A percentile compares a stretch with the other conserved stretches of the same genome.
Evolutionary conservation across 2,329 filamentous ascomycete genomes (phyloP).

Genomic region (Fusarium musae): DNA sequence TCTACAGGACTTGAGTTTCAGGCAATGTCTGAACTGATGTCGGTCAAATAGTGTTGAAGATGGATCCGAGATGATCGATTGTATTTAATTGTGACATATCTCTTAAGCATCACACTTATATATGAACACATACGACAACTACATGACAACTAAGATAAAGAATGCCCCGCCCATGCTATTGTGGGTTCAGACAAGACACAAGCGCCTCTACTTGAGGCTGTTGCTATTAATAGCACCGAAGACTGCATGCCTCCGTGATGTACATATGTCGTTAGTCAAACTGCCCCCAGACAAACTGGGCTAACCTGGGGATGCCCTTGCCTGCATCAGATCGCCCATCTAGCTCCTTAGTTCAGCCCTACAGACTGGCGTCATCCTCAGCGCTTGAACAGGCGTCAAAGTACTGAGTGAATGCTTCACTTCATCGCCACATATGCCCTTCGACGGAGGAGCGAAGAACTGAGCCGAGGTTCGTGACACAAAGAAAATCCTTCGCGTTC

Average conservation of each 20-base stretch:
- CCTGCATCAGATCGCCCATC: background rate
- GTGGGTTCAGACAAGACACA: background rate
- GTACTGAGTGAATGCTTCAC: background rate
- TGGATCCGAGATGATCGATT: rapidly evolving
- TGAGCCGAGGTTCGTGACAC: background rate
- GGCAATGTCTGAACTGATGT: background rate
- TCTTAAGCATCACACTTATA: background rate
- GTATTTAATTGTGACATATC: background rate
- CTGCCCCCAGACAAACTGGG: background rate
- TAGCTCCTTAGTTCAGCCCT: conserved; percentile 4
- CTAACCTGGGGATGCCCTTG: background rate
- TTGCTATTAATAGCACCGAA: background rate
- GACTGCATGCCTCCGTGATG: background rate
- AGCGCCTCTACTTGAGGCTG: background rate
- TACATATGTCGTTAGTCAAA: background rate
- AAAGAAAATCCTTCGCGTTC: background rate
- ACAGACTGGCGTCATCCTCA: background rate
- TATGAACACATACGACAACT: background rate
- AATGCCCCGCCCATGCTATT: background rate
- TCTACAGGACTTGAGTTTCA: conserved; percentile 23
- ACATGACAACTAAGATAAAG: rapidly evolving
- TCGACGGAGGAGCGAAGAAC: background rate
- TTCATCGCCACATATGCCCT: background rate
- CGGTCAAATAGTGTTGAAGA: background rate
- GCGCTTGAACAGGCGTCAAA: no score